Evolutionary conservation across 306 rosid genomes (phyloP).

Genomic region (Lathyrus tuberosus): DNA sequence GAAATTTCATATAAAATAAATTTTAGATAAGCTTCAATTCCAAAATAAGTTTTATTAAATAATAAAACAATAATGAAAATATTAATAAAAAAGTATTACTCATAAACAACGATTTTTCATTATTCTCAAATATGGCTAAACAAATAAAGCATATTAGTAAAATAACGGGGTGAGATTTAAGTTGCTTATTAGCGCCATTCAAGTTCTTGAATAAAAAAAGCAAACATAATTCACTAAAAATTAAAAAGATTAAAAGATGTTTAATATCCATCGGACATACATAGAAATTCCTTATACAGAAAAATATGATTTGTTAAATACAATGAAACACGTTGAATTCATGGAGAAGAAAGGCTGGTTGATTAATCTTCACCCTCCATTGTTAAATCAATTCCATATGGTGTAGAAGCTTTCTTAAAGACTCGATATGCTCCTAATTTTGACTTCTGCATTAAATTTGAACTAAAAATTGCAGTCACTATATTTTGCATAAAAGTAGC

Average conservation of each 20-base stretch:
- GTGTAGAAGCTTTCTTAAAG: constrained; percentile 25
- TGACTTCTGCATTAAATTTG: constrained; percentile 41
- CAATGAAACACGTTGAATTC: constrained; percentile 21
- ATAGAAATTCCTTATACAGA: background rate
- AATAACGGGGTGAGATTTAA: no score
- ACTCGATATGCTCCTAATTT: constrained; percentile 52
- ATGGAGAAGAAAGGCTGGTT: constrained; percentile 44
- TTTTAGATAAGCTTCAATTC: no score
- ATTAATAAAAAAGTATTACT: background rate
- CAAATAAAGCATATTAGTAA: no score
- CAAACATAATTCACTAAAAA: constrained; percentile 3
- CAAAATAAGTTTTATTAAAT: no score
- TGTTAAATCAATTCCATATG: constrained; percentile 35
- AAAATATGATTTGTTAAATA: constrained; percentile 10
- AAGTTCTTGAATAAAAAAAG: constrained; percentile 19
- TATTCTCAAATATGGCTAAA: constrained; percentile 27
- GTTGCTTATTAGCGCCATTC: constrained; percentile 26
- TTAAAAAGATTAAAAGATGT: background rate
- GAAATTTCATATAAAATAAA: no score
- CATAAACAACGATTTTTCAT: background rate
- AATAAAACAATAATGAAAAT: no score
- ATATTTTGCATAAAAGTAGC: background rate
- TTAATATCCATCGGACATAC: background rate
- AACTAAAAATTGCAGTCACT: background rate
- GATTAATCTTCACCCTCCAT: constrained; percentile 8